These are phyloP conservation scores for Globisporangium iwayamae DNA, from an alignment of 352 stramenopile species.

Conservation along the genomic window DNA sequence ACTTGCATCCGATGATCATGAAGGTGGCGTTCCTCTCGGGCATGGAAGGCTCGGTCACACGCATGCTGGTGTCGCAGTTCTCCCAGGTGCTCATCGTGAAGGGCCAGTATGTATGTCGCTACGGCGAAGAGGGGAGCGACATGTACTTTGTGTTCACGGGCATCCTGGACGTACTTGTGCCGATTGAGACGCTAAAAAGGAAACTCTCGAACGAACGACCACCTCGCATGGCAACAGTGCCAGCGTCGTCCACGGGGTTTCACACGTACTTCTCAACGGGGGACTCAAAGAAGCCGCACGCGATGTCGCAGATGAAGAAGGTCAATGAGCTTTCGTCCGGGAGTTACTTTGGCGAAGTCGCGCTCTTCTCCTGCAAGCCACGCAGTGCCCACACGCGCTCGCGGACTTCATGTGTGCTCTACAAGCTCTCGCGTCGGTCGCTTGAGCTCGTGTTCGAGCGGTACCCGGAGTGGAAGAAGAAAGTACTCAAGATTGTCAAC, in stretches of 20 bases:
- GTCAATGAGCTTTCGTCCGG: slow-evolving; percentile 51
- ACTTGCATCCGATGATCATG: slow-evolving; percentile 53
- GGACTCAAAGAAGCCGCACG: slow-evolving; percentile 24
- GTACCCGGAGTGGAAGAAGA: slow-evolving; percentile 63
- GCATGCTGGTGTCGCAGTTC: slow-evolving; percentile 57
- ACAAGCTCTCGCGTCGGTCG: slow-evolving; percentile 39
- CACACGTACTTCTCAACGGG: slow-evolving; percentile 7
- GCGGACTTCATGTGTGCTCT: slow-evolving; percentile 57
- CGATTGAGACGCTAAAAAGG: slow-evolving; percentile 9
- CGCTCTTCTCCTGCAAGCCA: slow-evolving; percentile 45
- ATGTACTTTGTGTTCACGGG: slow-evolving; percentile 67
- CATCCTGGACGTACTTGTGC: slow-evolving; percentile 46
- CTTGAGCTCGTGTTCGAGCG: slow-evolving; percentile 60
- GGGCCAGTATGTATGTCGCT: slow-evolving; percentile 40
- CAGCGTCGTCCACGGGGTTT: background rate
- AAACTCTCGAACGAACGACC: slow-evolving; percentile 8
- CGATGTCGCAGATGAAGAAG: slow-evolving; percentile 37
- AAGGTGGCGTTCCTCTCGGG: slow-evolving; percentile 52
- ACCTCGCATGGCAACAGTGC: background rate
- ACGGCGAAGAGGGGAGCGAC: slow-evolving; percentile 45
- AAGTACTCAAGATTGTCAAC: slow-evolving; percentile 50
- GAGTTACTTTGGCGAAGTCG: slow-evolving; percentile 58
- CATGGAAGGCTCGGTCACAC: slow-evolving; percentile 46
- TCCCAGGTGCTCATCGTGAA: slow-evolving; percentile 42
- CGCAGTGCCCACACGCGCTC: slow-evolving; percentile 42